These are phyloP conservation scores for Gossypium thurberi DNA, from an alignment of 345 rosid species.

Conservation along the genomic window DNA sequence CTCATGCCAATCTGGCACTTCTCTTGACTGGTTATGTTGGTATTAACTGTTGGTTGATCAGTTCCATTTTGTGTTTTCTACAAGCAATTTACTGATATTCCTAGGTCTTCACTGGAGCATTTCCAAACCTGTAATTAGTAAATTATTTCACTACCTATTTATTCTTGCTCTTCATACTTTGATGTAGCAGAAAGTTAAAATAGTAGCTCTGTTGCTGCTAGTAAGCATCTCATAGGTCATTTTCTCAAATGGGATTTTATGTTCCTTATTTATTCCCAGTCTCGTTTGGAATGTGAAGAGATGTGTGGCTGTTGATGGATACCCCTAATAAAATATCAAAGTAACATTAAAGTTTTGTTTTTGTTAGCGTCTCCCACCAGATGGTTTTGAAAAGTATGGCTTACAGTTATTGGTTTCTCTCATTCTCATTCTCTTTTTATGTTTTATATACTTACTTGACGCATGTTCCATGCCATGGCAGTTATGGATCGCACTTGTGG, in stretches of 20 bases:
- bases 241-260: not conserved
- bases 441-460: slow-evolving; percentile 3
- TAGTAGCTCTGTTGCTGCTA: not conserved
- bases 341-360: not conserved
- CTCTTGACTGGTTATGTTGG: not conserved
- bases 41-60: not conserved
- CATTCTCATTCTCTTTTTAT: not conserved
- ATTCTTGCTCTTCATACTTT: not conserved
- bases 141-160: not conserved
- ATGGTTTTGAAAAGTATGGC: not conserved
- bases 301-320: not conserved
- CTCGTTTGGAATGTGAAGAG: not conserved
- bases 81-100: not conserved
- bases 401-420: not conserved
- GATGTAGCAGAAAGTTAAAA: not conserved
- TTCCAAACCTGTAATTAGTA: not conserved
- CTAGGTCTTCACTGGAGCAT: not conserved
- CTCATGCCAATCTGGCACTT: not conserved
- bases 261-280: not conserved
- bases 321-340: not conserved
- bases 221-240: not conserved
- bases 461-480: slow-evolving; percentile 27
- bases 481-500: slow-evolving; percentile 69
- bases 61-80: not conserved
- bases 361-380: not conserved